phyloP scores from a whole-genome alignment of 108 stramenopile genomes.

The Bacterosira constricta region DNA sequence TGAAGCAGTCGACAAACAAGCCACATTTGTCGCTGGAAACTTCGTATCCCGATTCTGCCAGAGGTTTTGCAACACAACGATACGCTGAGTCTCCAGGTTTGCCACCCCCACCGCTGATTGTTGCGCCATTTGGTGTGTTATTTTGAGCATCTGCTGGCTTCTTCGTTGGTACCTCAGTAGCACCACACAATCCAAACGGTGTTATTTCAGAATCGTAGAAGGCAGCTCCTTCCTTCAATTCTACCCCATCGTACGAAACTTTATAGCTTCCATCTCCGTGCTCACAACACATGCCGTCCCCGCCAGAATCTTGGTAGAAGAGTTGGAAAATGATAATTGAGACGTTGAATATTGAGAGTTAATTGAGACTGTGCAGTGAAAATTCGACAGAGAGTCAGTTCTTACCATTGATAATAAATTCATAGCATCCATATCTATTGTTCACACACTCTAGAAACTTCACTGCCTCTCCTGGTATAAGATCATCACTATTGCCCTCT shows the following conservation, averaged over 20 bases:
- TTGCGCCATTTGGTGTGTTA: conserved; percentile 7
- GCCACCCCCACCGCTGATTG: conserved; percentile 1
- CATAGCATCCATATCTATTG: conserved; percentile 30
- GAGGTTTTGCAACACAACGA: conserved; percentile 21
- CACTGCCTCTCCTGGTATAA: conserved; percentile 26
- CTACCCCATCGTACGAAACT: conserved; percentile 30
- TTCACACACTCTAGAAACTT: conserved; percentile 35
- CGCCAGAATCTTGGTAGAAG: conserved; percentile 29
- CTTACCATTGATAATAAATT: conserved; percentile 29
- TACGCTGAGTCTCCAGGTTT: conserved; percentile 1
- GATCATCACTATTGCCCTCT: conserved; percentile 27
- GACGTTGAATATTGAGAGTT: too few species aligned
- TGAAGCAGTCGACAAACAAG: conserved; percentile 35
- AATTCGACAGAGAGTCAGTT: neutral
- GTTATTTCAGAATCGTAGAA: conserved; percentile 41
- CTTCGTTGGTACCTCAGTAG: conserved; percentile 21
- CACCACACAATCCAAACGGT: conserved; percentile 35
- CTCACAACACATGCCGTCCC: conserved; percentile 55
- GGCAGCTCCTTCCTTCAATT: conserved; percentile 30
- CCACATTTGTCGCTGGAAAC: conserved; percentile 39
- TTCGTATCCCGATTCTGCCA: conserved; percentile 29
- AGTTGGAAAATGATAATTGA: too few species aligned
- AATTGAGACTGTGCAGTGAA: neutral
- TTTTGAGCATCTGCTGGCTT: neutral
- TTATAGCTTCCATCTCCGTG: conserved; percentile 48